Percentiles rank a stretch among this genome's conserved stretches.
phyloP scores from a whole-genome alignment of 306 rosid species.

The Sechiopsis laciniata region DNA sequence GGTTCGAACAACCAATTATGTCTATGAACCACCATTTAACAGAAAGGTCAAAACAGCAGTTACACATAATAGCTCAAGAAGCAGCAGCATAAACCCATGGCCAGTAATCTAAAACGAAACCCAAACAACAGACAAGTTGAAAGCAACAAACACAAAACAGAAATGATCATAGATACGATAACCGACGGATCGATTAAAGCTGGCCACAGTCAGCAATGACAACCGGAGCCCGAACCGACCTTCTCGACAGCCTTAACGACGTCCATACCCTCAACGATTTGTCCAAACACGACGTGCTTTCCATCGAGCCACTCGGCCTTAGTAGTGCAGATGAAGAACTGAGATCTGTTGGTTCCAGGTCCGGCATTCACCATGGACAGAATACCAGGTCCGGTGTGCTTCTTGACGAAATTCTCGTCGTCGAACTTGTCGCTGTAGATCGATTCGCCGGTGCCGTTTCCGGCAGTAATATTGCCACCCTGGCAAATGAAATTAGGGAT shows the following conservation, averaged over 20 bases:
- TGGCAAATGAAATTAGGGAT: conserved; percentile 90
- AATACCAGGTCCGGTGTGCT: conserved; percentile 82
- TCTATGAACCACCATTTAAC: neutral
- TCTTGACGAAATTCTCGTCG: conserved; percentile 80
- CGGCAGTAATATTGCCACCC: conserved; percentile 90
- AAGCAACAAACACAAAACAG: conserved; percentile 14
- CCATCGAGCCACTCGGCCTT: conserved; percentile 93
- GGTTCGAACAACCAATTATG: no score
- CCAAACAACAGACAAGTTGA: neutral
- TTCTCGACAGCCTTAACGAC: conserved; percentile 60
- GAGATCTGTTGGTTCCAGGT: conserved; percentile 84
- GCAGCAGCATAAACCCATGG: conserved; percentile 13
- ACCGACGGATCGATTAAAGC: conserved; percentile 40
- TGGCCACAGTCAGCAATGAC: conserved; percentile 69
- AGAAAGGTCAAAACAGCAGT: conserved; percentile 9
- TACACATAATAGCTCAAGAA: neutral
- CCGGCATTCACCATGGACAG: conserved; percentile 90
- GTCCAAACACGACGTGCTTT: conserved; percentile 84
- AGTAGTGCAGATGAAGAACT: conserved; percentile 81
- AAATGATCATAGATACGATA: conserved; percentile 12
- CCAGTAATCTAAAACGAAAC: neutral
- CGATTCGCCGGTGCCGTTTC: conserved; percentile 90
- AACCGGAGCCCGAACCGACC: conserved; percentile 64
- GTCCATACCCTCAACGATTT: conserved; percentile 57
- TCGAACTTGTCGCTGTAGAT: conserved; percentile 84